Evolutionary conservation across 1,139 yeast genomes (phyloP), one percentile per base, ranked within the genome.

Genomic region (Magnusiomyces ingens): DNA sequence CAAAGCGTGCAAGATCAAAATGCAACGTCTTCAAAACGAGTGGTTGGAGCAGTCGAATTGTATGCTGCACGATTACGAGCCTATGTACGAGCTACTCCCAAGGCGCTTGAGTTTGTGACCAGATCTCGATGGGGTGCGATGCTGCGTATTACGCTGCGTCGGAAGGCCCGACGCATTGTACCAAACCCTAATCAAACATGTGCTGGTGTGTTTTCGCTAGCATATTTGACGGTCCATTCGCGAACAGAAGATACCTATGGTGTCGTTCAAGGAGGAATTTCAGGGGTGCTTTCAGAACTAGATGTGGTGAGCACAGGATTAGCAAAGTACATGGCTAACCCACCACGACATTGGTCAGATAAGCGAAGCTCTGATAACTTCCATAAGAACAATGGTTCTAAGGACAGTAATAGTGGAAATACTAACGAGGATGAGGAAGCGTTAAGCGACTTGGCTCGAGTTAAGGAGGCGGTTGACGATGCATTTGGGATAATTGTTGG

Each of bases 191-290:
- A 56, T 2, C 48, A 67, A 21, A 59, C 63, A 11, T 49, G 57
- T 22, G 60, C 65, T 29, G 69, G 70, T 13, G 62, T 68, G 12
- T 51, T 56, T 40, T 61, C 70, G 0, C 56, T 70, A 19, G 55
- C 65, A n/a, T 52, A 57, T 13, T 57, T 70, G 12, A 64, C 69
- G 2, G 57, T 57, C 47, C 60, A 59, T 48, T 68, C 73, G 2
- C 55, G 63, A 21, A 61, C 60, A 5, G 76, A 73, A 50, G 76
- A 73, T 55, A 57, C 60, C 3, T 64, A 61, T 49, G 76, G 76
- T 6, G 66, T 64, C 6, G 76, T 73, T 5, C 76, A 73, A 57
- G 59, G 64, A 17, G 71, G 71, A 29, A 67, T 73, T 38, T 69
- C 72, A 2, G 59, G 60, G 10, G 62, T 66, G 21, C 59, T 73